Evolutionary conservation across 768 basidiomycete genomes (phyloP), one percentile per base, ranked within the genome.

Genomic region (Lactarius hatsudake): DNA sequence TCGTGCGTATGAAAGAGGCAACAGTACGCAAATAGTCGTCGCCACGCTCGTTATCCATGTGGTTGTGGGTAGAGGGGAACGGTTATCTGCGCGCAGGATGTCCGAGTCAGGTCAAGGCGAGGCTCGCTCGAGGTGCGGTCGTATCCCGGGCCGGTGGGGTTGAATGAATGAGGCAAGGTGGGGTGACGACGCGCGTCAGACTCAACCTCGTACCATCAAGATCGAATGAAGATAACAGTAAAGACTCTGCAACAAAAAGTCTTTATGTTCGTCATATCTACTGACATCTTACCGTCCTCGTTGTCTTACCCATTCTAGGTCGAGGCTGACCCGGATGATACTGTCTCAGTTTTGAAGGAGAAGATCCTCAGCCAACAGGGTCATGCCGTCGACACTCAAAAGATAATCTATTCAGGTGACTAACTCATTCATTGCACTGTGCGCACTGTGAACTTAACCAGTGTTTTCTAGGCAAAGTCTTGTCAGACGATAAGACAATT

Each of bases 161-260:
- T 36, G 36, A 36, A 36, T 36, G 36, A 36, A 36, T 36, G 36
- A 36, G 36, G 36, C 36, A 36, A 36, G 36, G 12, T 36, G 36
- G 36, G 36, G 36, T 0, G 36, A 36, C 36, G 36, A 36, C 36
- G 36, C 36, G 36, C 36, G 36, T 36, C 36, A 53, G 51, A 53
- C 23, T 15, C 23, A 53, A 23, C 51, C 51, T 53, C 51, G 23
- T 53, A 53, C 51, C 51, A 53, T 26, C 51, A 53, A 64, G 58
- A 69, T 83, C 76, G 51, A 76, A 92, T 94, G 89, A 93, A 94
- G 85, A 85, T 98, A 78, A 96, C 94, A 32, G 81, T 98, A 74
- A 98, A 98, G 81, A 98, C 96, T 1, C 86, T 96, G 17, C 90
- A 94, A 78, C 93, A 96, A 76, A 96, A 95, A 82, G 84, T 91